phyloP scores from a whole-genome alignment of 305 asterid species.

The Coffea humblotiana region DNA sequence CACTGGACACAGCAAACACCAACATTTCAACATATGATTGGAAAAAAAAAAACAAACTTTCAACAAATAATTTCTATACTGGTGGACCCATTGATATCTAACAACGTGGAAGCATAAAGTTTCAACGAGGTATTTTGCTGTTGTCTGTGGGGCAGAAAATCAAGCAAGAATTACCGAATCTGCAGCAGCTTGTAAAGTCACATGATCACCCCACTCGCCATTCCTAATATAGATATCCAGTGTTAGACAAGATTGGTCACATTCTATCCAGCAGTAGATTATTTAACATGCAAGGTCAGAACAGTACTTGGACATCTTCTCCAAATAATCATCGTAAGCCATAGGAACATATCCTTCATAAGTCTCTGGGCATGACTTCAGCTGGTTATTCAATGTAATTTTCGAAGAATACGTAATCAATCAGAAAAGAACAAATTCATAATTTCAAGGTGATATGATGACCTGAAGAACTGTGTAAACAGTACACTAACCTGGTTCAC shows the following conservation, averaged over 20 bases:
- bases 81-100: background rate
- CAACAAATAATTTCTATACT: too few species aligned
- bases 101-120: background rate
- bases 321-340: conserved; percentile 67
- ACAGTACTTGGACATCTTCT: conserved; percentile 62
- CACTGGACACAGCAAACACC: background rate
- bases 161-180: conserved; percentile 58
- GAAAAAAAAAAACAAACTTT: background rate
- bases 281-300: conserved; percentile 2
- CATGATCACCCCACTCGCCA: conserved; percentile 97
- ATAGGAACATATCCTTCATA: conserved; percentile 76
- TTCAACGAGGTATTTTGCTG: background rate
- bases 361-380: conserved; percentile 55
- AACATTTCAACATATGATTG: background rate
- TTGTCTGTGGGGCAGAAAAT: conserved; percentile 12
- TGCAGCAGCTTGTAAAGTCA: conserved; percentile 94
- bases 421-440: background rate
- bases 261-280: conserved; percentile 6
- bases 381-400: conserved; percentile 32
- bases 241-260: conserved; percentile 21
- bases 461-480: background rate
- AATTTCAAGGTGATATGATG: background rate
- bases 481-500: conserved; percentile 64
- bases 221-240: conserved; percentile 33
- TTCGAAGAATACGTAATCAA: background rate